These are phyloP conservation scores for Musa balbisiana DNA, from an alignment of 202 grass and related monocot genomes.

Conservation along the genomic window DNA sequence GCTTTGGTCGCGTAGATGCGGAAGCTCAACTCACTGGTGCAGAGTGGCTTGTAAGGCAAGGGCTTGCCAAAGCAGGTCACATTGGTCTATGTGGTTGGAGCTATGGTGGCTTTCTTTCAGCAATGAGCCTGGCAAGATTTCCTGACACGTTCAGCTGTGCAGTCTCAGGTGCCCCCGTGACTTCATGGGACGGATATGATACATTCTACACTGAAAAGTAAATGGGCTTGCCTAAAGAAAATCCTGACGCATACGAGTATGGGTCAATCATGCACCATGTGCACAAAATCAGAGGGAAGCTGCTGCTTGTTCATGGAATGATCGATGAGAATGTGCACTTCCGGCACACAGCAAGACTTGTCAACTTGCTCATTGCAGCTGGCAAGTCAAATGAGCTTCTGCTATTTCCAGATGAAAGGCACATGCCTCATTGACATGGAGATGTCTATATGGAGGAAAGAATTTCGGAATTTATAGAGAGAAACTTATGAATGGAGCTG, in stretches of 20 bases:
- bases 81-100: conserved; percentile 95
- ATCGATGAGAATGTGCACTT: conserved; percentile 96
- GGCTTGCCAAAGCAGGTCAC: conserved; percentile 72
- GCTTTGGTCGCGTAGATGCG: conserved; percentile 63
- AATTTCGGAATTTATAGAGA: conserved; percentile 86
- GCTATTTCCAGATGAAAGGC: conserved; percentile 78
- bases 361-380: conserved; percentile 65
- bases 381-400: conserved; percentile 84
- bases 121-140: conserved; percentile 79
- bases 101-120: conserved; percentile 85
- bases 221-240: conserved; percentile 64
- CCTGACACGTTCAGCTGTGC: conserved; percentile 64
- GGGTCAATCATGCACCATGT: conserved; percentile 89
- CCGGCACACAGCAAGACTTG: conserved; percentile 80
- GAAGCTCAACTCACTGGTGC: conserved; percentile 79
- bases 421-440: conserved; percentile 60
- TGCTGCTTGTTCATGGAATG: conserved; percentile 90
- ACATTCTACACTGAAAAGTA: conserved; percentile 98
- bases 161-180: conserved; percentile 81
- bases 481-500: conserved; percentile 51
- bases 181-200: conserved; percentile 89
- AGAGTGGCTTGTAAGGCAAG: conserved; percentile 80
- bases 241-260: conserved; percentile 53
- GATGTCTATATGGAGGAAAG: conserved; percentile 98
- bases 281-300: conserved; percentile 60